Evolutionary conservation across 2,329 filamentous ascomycete species (phyloP).

Genomic region (Venturia asperata): DNA sequence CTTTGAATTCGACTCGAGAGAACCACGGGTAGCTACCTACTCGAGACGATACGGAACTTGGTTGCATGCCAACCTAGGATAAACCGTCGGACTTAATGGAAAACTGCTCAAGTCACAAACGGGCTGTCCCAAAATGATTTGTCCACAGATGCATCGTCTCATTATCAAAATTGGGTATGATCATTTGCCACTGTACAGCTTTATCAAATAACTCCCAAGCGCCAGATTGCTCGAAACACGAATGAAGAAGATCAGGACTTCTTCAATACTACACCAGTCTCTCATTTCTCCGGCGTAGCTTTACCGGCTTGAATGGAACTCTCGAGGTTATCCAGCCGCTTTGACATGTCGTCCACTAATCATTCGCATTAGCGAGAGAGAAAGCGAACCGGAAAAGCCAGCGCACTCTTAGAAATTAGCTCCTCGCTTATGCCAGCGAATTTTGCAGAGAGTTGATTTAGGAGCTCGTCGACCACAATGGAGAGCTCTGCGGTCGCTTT

Average conservation of each 20-base stretch:
- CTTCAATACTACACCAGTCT: neutral
- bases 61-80: neutral
- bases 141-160: no score
- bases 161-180: no score
- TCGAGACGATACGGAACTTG: neutral
- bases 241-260: neutral
- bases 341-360: constrained; percentile 88
- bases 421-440: constrained; percentile 80
- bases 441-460: constrained; percentile 77
- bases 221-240: neutral
- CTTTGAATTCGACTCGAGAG: neutral
- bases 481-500: constrained; percentile 58
- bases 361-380: constrained; percentile 16
- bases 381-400: neutral
- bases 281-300: constrained; percentile 31
- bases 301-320: constrained; percentile 55
- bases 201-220: neutral
- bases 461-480: constrained; percentile 74
- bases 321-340: constrained; percentile 76
- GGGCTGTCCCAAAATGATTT: no score
- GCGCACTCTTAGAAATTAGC: constrained; percentile 78
- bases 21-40: neutral
- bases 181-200: neutral
- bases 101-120: no score
- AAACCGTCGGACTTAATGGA: no score